Evolutionary conservation across 2,329 filamentous ascomycete species (phyloP).

Genomic region (Chaetomium sp.): DNA sequence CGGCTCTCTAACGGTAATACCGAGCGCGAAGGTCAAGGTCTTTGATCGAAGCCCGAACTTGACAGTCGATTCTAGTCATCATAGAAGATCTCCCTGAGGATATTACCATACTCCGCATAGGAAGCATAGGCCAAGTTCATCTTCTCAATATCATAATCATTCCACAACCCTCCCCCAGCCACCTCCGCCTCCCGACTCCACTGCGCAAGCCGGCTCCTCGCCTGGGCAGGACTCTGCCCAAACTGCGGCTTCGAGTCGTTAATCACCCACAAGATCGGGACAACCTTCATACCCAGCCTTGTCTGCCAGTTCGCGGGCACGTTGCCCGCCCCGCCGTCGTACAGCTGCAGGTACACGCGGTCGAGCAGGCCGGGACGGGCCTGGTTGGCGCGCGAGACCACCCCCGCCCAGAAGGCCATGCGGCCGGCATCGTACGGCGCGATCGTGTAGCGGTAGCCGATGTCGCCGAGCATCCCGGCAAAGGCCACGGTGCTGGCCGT

Average conservation of each 20-base stretch:
- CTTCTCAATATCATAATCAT: slow-evolving; percentile 51
- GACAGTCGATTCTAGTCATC: too few relatives aligned
- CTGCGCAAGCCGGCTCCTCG: slow-evolving; percentile 39
- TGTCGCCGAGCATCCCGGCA: slow-evolving; percentile 45
- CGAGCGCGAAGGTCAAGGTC: too few relatives aligned
- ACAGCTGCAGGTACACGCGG: slow-evolving; percentile 42
- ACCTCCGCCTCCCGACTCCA: slow-evolving; percentile 41
- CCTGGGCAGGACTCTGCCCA: slow-evolving; percentile 44
- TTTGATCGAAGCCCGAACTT: too few relatives aligned
- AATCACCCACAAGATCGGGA: slow-evolving; percentile 49
- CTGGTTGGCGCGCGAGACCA: slow-evolving; percentile 40
- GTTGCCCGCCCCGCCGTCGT: slow-evolving; percentile 48
- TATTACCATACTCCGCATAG: slow-evolving; percentile 41
- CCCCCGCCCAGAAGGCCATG: slow-evolving; percentile 41
- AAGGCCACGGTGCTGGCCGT: slow-evolving; percentile 47
- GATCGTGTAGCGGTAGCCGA: slow-evolving; percentile 48
- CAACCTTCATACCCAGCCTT: slow-evolving; percentile 44
- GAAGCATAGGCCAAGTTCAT: slow-evolving; percentile 46
- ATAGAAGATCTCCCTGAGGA: slow-evolving; percentile 22
- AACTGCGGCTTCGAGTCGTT: slow-evolving; percentile 50
- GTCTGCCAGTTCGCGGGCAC: slow-evolving; percentile 45
- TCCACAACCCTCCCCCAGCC: slow-evolving; percentile 49
- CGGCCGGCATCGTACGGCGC: slow-evolving; percentile 46
- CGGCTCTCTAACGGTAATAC: neutral
- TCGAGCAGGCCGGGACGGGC: slow-evolving; percentile 40